Percentiles rank a stretch among this genome's conserved stretches.
phyloP scores from a whole-genome alignment of 2,329 filamentous ascomycete genomes.

The Fusarium oxysporum region DNA sequence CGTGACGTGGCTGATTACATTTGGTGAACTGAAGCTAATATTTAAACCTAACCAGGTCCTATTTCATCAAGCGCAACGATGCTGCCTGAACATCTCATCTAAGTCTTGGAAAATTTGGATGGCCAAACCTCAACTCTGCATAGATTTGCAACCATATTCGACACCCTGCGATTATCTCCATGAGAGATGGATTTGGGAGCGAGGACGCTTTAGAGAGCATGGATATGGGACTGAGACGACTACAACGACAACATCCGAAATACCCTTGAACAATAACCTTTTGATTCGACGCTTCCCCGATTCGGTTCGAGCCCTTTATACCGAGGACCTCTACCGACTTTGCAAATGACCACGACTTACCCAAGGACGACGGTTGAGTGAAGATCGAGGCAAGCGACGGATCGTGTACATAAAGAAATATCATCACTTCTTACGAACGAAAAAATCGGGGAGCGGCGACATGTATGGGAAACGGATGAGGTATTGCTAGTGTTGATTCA shows the following conservation, averaged over 20 bases:
- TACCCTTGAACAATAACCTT: constrained; percentile 25
- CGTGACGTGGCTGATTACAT: constrained; percentile 45
- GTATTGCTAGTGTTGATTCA: constrained; percentile 20
- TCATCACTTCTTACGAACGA: constrained; percentile 40
- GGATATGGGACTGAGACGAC: constrained; percentile 16
- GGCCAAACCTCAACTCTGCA: constrained; percentile 11
- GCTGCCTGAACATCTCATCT: constrained; percentile 44
- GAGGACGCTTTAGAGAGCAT: constrained; percentile 2
- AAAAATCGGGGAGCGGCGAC: constrained; percentile 23
- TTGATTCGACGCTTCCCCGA: constrained; percentile 28
- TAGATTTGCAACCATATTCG: constrained; percentile 14
- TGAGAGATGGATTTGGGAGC: constrained; percentile 13
- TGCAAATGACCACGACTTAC: constrained; percentile 1
- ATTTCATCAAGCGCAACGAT: constrained; percentile 69
- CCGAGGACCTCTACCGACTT: constrained; percentile 8
- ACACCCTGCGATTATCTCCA: constrained; percentile 13
- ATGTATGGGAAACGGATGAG: constrained; percentile 21
- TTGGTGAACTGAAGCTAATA: constrained; percentile 3
- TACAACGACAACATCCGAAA: constrained; percentile 23
- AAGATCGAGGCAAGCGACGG: constrained; percentile 22
- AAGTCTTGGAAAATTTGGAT: constrained; percentile 11
- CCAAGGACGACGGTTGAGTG: constrained; percentile 4
- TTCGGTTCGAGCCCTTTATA: constrained; percentile 7
- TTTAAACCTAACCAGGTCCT: constrained; percentile 57
- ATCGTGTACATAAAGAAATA: constrained; percentile 44